Evolutionary conservation across 139 green algal species (phyloP).

Genomic region (Diplosphaera chodatii): DNA sequence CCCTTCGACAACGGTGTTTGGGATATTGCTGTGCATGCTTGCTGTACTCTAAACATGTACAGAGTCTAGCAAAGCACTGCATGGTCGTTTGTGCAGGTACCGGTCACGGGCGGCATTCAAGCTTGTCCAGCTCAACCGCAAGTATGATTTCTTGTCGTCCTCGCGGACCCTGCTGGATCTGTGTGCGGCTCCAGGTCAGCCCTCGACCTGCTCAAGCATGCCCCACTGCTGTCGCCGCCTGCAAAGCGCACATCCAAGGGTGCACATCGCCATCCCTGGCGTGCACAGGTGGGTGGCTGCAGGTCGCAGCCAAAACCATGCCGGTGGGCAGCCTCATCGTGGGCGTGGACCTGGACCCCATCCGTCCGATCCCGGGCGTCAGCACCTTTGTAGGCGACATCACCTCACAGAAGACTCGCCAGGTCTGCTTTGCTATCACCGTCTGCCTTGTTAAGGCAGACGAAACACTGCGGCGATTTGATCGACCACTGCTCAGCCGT

Average conservation of each 20-base stretch:
- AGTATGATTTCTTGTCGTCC: conserved; percentile 88
- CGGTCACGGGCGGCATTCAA: conserved; percentile 98
- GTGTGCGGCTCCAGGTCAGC: conserved; percentile 88
- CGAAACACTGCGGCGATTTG: no score
- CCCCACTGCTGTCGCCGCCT: no score
- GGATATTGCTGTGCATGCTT: no score
- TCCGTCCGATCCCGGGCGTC: conserved; percentile 82
- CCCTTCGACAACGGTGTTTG: no score
- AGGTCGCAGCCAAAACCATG: conserved; percentile 93
- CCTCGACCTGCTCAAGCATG: not conserved
- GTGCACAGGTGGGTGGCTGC: conserved; percentile 73
- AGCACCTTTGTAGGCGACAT: conserved; percentile 90
- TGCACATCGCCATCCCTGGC: no score
- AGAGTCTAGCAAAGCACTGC: no score
- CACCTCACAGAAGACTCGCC: conserved; percentile 68
- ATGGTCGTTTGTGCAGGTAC: conserved; percentile 52
- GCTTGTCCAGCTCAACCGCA: conserved; percentile 97
- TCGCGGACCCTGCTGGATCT: conserved; percentile 83
- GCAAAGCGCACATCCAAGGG: no score
- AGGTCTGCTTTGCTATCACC: no score
- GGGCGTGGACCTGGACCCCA: conserved; percentile 92
- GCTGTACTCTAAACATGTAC: no score
- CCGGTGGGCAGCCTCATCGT: conserved; percentile 84
- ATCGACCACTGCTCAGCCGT: no score
- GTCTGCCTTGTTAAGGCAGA: no score